Percentiles rank a stretch among this genome's conserved stretches.
Conservation (phyloP, 1,139 yeast genomes). For the Saccharomyces hybrid region DNA sequence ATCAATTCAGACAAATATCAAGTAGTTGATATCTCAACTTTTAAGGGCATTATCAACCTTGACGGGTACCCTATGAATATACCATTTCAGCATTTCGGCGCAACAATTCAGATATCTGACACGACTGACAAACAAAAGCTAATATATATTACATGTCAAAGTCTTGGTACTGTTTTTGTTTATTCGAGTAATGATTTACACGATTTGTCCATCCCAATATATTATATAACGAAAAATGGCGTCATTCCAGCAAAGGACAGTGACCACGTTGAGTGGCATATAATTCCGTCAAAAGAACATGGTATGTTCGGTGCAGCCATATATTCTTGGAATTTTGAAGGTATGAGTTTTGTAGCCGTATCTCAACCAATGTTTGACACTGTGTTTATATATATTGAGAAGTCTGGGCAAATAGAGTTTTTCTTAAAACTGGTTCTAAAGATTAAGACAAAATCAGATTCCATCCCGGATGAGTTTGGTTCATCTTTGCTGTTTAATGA, state of each 20-base stretch:
- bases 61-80: slow-evolving; percentile 10
- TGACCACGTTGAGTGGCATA: not conserved
- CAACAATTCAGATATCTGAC: slow-evolving; percentile 23
- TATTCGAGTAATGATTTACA: slow-evolving; percentile 14
- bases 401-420: slow-evolving; percentile 10
- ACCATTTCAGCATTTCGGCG: slow-evolving; percentile 37
- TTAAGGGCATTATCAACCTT: slow-evolving; percentile 6
- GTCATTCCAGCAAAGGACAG: slow-evolving; percentile 7
- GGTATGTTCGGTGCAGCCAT: slow-evolving; percentile 20
- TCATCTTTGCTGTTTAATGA: slow-evolving; percentile 23
- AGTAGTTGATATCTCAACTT: slow-evolving; percentile 13
- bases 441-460: slow-evolving; percentile 11
- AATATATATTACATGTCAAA: slow-evolving; percentile 31
- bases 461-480: slow-evolving; percentile 33
- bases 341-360: slow-evolving; percentile 12
- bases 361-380: slow-evolving; percentile 20
- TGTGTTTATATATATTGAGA: slow-evolving; percentile 34
- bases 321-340: slow-evolving; percentile 8
- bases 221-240: slow-evolving; percentile 12
- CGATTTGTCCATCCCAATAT: slow-evolving; percentile 11
- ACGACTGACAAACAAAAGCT: slow-evolving; percentile 11
- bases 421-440: slow-evolving; percentile 14
- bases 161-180: slow-evolving; percentile 33
- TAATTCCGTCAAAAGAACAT: slow-evolving; percentile 12
- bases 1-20: slow-evolving; percentile 7